A percentile compares a stretch with the other conserved stretches of the same genome.
These are phyloP conservation scores for Halenospora varia DNA, from an alignment of 495 filamentous ascomycete species.

Conservation along the genomic window DNA sequence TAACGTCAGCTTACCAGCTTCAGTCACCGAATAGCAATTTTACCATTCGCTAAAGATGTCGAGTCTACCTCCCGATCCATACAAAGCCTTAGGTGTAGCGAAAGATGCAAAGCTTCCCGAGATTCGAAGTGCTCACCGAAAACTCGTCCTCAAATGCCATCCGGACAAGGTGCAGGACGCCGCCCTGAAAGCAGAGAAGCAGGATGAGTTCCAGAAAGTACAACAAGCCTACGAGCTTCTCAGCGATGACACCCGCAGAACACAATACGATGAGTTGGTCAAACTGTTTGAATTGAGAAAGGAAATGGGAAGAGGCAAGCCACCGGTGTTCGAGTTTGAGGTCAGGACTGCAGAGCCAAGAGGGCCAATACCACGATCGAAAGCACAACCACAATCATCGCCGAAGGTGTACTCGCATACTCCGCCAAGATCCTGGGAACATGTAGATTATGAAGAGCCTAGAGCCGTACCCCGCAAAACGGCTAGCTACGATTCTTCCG, in stretches of 20 bases:
- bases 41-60: slow-evolving; percentile 23
- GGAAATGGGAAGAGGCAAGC: slow-evolving; percentile 31
- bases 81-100: slow-evolving; percentile 72
- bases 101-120: slow-evolving; percentile 67
- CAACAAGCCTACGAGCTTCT: slow-evolving; percentile 92
- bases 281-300: slow-evolving; percentile 53
- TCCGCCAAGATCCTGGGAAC: slow-evolving; percentile 34
- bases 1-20: slow-evolving; percentile 3
- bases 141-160: slow-evolving; percentile 89
- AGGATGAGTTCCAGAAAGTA: slow-evolving; percentile 86
- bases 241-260: slow-evolving; percentile 67
- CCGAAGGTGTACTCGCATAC: slow-evolving; percentile 9
- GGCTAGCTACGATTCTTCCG: slow-evolving; percentile 33
- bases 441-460: slow-evolving; percentile 35
- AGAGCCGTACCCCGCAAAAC: slow-evolving; percentile 35
- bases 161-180: slow-evolving; percentile 91
- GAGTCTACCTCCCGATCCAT: slow-evolving; percentile 73
- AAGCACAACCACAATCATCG: slow-evolving; percentile 3
- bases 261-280: slow-evolving; percentile 74
- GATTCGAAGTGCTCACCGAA: slow-evolving; percentile 82
- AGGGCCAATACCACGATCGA: slow-evolving; percentile 11
- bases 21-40: slow-evolving; percentile 1
- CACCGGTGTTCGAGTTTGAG: slow-evolving; percentile 24
- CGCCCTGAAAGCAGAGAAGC: slow-evolving; percentile 60
- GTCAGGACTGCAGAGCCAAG: slow-evolving; percentile 23